Evolutionary conservation across 768 basidiomycete genomes (phyloP).

Genomic region (Tremella yokohamensis): DNA sequence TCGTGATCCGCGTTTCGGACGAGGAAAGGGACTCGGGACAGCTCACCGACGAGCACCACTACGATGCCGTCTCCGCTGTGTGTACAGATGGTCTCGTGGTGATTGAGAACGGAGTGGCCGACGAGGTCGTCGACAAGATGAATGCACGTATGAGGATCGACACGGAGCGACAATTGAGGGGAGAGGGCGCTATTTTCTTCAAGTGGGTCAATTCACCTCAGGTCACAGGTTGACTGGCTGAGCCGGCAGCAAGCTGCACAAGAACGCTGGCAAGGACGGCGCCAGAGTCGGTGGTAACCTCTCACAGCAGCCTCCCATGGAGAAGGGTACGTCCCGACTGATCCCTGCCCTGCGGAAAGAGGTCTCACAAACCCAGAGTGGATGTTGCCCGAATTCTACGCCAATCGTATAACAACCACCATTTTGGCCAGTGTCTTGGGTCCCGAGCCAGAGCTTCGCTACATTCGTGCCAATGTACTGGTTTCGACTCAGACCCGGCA

Average conservation of each 20-base stretch:
- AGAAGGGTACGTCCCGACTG: conserved; percentile 11
- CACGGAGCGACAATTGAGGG: conserved; percentile 10
- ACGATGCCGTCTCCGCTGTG: conserved; percentile 13
- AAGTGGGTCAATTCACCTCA: conserved; percentile 1
- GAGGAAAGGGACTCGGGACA: conserved; percentile 15
- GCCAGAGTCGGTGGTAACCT: conserved; percentile 14
- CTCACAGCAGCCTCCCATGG: conserved; percentile 14
- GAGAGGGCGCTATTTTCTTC: conserved; percentile 10
- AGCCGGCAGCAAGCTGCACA: conserved; percentile 11
- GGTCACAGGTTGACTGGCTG: neutral
- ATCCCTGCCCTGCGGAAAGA: too few species aligned
- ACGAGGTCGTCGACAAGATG: conserved; percentile 12
- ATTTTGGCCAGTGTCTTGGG: conserved; percentile 13
- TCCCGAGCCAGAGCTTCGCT: conserved; percentile 13
- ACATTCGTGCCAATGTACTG: conserved; percentile 14
- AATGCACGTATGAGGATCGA: conserved; percentile 15
- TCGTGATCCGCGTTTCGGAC: conserved; percentile 11
- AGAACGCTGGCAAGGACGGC: conserved; percentile 9
- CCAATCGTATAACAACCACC: conserved; percentile 7
- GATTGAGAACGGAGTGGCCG: conserved; percentile 12
- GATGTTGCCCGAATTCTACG: conserved; percentile 15
- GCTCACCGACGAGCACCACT: conserved; percentile 11
- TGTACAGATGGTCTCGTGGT: conserved; percentile 16
- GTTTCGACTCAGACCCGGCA: conserved; percentile 7
- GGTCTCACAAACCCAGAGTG: conserved; percentile 7